Percentiles rank a stretch among this genome's conserved stretches.
Evolutionary conservation across 1,284 basidiomycete species (phyloP).

Genomic region (Cryptococcus floricola): DNA sequence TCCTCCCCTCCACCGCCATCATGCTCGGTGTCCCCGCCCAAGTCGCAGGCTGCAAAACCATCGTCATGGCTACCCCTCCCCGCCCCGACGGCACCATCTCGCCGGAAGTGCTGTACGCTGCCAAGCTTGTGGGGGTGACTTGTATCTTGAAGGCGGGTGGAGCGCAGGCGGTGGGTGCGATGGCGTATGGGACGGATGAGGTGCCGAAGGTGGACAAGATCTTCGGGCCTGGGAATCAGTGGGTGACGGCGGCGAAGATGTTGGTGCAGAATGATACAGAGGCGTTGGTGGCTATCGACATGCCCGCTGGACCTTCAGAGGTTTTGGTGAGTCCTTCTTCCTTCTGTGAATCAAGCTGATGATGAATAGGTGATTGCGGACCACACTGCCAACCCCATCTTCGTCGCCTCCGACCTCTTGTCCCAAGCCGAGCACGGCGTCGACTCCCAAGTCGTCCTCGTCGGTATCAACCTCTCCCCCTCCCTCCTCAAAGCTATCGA

Average conservation of each 20-base stretch:
- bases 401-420: constrained; percentile 92
- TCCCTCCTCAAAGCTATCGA: constrained; percentile 71
- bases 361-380: constrained; percentile 80
- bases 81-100: constrained; percentile 84
- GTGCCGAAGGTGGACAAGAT: constrained; percentile 99
- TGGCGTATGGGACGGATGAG: constrained; percentile 92
- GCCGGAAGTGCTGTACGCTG: constrained; percentile 93
- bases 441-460: constrained; percentile 95
- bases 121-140: constrained; percentile 78
- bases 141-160: constrained; percentile 90
- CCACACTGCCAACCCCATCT: constrained; percentile 74
- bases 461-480: constrained; percentile 67
- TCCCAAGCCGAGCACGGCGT: constrained; percentile 98
- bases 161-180: constrained; percentile 92
- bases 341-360: neutral
- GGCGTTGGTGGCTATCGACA: constrained; percentile 94
- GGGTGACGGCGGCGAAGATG: constrained; percentile 99
- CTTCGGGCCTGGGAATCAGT: constrained; percentile 98
- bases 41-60: constrained; percentile 88
- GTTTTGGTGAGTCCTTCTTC: constrained; percentile 67
- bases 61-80: constrained; percentile 93
- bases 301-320: constrained; percentile 98
- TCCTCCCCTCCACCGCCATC: constrained; percentile 92
- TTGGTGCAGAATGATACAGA: constrained; percentile 98
- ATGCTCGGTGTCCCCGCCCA: constrained; percentile 98